Base-by-base conservation (phyloP, 345 rosid species). In the Euclidium syriacum region DNA sequence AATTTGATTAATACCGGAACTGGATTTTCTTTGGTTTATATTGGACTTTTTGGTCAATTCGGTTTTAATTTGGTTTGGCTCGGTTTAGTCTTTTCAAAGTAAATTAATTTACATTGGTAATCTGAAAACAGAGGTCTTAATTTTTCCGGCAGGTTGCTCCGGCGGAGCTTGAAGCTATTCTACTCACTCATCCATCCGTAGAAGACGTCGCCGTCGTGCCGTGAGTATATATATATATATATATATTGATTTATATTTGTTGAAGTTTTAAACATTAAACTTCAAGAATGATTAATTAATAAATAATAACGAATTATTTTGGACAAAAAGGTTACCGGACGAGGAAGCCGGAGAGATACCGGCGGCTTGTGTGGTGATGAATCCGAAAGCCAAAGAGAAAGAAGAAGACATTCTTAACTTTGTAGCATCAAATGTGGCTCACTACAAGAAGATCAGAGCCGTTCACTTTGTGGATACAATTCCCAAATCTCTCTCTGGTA, bases 271-370 rank as follows among this genome's bases (percentile, higher is more conserved):
- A 6, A 48, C 7, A 29, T 17, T 17, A 3, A 32, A 4, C 20
- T 22, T 62, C 11, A 34, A 23, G 9, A 59, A 27, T 32, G 27
- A 8, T 12, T 44, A 33, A 20, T 11, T 30, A 14, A 43, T n/a
- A n/a, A n/a, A n/a, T n/a, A n/a, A n/a, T n/a, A 30, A 8, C 18
- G 20, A 59, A 30, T 20, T 30, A 30, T 30, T 27, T 2, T 27
- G 6, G 12, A 19, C 30, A 30, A 53, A 24, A 62, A 89, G 99
- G 81, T 52, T 92, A 30, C 95, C 96, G 2, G 87, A 92, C 27
- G 99, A 90, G 58, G 95, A 90, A 71, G 97, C 97, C 0, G 97
- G 95, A 14, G 99, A 94, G 78, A 85, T 94, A 7, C 97, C 99
- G 7, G 95, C 75, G 5, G 96, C 97, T 3, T 94, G 90, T 32